A percentile compares a stretch with the other conserved stretches of the same genome.
Evolutionary conservation across 2,329 filamentous ascomycete genomes (phyloP).

Genomic region (Alternaria triticina): DNA sequence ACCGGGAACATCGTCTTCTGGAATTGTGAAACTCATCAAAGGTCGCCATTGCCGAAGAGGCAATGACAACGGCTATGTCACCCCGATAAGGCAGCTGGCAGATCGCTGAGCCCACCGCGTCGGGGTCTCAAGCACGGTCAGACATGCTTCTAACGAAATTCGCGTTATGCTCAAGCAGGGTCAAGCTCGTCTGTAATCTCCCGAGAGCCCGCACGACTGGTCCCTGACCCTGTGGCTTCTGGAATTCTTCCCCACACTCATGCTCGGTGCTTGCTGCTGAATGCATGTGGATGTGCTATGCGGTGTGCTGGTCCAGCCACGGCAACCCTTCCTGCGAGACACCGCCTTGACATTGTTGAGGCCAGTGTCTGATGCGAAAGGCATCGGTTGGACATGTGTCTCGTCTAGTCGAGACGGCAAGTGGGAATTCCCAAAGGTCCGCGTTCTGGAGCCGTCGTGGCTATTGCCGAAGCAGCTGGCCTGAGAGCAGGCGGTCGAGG

Average conservation of each 20-base stretch:
- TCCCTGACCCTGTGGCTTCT: constrained; percentile 38
- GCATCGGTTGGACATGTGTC: constrained; percentile 26
- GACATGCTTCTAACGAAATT: constrained; percentile 35
- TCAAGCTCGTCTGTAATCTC: constrained; percentile 33
- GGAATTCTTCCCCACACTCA: constrained; percentile 42
- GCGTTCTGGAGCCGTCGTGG: constrained; percentile 40
- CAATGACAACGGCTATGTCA: constrained; percentile 29
- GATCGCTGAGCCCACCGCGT: constrained; percentile 25
- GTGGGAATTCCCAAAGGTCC: constrained; percentile 39
- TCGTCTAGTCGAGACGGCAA: constrained; percentile 40
- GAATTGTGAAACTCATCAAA: constrained; percentile 37
- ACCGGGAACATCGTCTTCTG: constrained; percentile 11
- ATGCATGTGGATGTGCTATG: constrained; percentile 26
- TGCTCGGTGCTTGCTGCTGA: constrained; percentile 28
- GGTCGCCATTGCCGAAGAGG: constrained; percentile 29
- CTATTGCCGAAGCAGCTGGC: constrained; percentile 21
- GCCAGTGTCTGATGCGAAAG: constrained; percentile 10
- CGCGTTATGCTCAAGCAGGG: constrained; percentile 39
- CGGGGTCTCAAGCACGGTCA: constrained; percentile 34
- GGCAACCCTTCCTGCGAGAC: constrained; percentile 22
- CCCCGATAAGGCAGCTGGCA: constrained; percentile 38
- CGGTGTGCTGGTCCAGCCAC: constrained; percentile 30
- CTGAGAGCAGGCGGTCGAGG: constrained; percentile 20
- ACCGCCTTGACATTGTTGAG: constrained; percentile 28
- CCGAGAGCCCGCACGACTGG: constrained; percentile 39